Percentiles rank a stretch among this genome's conserved stretches.
Conservation (phyloP, 2,329 filamentous ascomycete species). For the Harringtonia lauricola region DNA sequence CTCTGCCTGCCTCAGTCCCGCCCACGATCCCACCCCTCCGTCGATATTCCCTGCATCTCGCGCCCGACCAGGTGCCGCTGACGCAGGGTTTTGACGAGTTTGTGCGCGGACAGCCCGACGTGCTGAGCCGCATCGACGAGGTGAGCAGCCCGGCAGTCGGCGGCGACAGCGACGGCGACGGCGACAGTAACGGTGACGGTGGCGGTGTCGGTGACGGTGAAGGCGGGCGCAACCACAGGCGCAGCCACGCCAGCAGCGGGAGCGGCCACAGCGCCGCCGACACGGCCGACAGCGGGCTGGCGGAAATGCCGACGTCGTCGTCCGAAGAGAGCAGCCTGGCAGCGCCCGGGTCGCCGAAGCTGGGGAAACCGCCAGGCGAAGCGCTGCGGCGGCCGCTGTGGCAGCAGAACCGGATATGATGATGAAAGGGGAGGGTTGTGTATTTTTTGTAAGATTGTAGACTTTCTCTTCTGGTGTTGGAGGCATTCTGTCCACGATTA, state of each 20-base stretch:
- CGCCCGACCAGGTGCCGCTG: slow-evolving; percentile 28
- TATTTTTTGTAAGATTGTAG: not conserved
- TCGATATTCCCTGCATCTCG: too few relatives aligned
- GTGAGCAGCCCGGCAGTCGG: too few relatives aligned
- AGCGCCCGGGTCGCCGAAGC: not conserved
- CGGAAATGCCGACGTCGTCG: not conserved
- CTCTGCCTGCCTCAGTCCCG: too few relatives aligned
- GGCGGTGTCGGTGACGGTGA: too few relatives aligned
- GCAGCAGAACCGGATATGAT: slow-evolving; percentile 43
- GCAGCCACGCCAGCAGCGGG: not conserved
- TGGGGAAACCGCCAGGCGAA: slow-evolving; percentile 9
- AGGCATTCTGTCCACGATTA: too few relatives aligned
- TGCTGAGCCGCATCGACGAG: slow-evolving; percentile 26
- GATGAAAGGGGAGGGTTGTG: not conserved
- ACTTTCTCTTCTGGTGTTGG: too few relatives aligned
- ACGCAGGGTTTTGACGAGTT: slow-evolving; percentile 35
- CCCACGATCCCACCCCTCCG: too few relatives aligned
- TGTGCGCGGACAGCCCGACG: slow-evolving; percentile 28
- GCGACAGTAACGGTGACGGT: too few relatives aligned
- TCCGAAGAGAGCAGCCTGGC: not conserved
- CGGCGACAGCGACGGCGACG: too few relatives aligned
- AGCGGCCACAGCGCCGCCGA: not conserved
- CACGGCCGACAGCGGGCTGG: not conserved
- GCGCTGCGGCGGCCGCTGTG: slow-evolving; percentile 43
- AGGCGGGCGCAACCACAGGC: too few relatives aligned